Conservation (phyloP, 2,329 filamentous ascomycete genomes). For the Apiospora hydei region DNA sequence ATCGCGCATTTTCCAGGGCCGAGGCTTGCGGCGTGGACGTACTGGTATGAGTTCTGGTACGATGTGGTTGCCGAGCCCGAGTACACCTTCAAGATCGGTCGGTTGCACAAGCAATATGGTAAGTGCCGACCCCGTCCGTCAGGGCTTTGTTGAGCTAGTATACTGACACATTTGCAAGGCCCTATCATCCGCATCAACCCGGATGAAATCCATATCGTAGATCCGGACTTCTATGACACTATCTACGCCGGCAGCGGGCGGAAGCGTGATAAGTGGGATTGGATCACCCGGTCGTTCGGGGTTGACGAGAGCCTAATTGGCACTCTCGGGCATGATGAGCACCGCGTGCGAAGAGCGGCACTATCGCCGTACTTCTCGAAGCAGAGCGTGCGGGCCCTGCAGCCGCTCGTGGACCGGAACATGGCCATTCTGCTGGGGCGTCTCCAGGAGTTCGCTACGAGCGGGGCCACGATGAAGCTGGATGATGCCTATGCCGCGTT, state of each 20-base stretch:
- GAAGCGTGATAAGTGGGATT: slow-evolving; percentile 7
- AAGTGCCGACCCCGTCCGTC: background rate
- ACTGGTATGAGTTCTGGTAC: slow-evolving; percentile 12
- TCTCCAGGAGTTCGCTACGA: background rate
- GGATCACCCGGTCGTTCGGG: slow-evolving; percentile 6
- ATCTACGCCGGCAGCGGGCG: background rate
- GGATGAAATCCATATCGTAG: slow-evolving; percentile 2
- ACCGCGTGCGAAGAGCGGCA: background rate
- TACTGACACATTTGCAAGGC: background rate
- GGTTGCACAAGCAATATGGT: slow-evolving; percentile 14
- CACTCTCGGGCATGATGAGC: background rate
- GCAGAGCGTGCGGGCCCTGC: background rate
- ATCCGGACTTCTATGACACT: slow-evolving; percentile 1
- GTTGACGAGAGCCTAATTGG: slow-evolving; percentile 8
- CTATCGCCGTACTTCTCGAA: slow-evolving; percentile 10
- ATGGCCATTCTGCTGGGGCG: background rate
- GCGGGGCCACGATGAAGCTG: background rate
- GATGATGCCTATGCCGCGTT: background rate
- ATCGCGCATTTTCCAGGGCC: background rate
- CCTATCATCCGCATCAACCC: slow-evolving; percentile 19
- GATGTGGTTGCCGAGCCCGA: background rate
- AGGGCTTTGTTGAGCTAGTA: background rate
- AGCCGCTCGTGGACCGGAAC: background rate
- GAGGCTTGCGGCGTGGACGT: slow-evolving; percentile 6
- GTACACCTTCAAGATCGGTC: background rate